Evolutionary conservation across 2,329 filamentous ascomycete species (phyloP), one percentile per base, ranked within the genome.

Genomic region (Geosmithia morbida): DNA sequence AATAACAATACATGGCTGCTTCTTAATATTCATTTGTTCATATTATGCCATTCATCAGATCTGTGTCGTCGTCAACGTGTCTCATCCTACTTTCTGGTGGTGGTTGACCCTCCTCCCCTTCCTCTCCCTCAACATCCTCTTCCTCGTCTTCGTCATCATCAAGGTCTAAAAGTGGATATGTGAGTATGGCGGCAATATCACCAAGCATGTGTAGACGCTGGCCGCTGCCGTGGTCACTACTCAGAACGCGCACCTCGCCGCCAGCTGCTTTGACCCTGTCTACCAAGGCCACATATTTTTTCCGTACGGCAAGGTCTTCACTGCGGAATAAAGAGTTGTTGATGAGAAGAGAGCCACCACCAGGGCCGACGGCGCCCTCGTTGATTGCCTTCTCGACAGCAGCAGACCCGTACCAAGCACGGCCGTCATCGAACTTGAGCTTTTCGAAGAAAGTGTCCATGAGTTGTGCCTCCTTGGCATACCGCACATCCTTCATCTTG

Each of bases 161-260:
- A 43, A 94, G 69, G 54, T 94, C 88, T 17, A 77, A 67, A 39
- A 97, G 74, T 0, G 92, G 89, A 61, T 89, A 98, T 13, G 90
- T 96, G 52, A 96, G 67, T 26, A 96, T 83, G 1, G 88, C 88
- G 16, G 90, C 92, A 51, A 98, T 83, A 17, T 88, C 85, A 1
- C 92, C 89, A 50, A 97, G 62, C 13, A 81, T 84, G 54, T 89
- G 86, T 14, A 98, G 66, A 50, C 88, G 72, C 66, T 84, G 83
- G 1, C 92, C 92, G 61, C 89, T 96, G 68, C 96, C 90, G 62
- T 97, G 90, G 58, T 94, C 84, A 56, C 85, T 89, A 62, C 90
- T 97, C 26, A 97, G 66, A n/a, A 97, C 78, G 47, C 86, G 73
- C 1, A 87, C 86, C 53, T 96, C 88, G 1, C 90, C 92, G 5